Evolutionary conservation across 306 rosid genomes (phyloP).

Genomic region (Morella rubra): DNA sequence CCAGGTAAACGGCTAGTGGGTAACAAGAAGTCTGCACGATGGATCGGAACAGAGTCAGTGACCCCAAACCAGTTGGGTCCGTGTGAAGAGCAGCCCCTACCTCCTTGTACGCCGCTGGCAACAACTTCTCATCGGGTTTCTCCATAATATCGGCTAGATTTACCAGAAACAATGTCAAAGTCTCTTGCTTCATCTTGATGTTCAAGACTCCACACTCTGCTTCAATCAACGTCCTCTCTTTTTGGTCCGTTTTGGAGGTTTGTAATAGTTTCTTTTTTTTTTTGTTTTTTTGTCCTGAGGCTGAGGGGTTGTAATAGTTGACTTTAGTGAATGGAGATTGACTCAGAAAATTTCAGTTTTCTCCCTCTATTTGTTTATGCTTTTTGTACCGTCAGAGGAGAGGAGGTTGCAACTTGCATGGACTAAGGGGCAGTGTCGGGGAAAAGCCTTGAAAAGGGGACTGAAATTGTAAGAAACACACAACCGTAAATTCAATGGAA

Average conservation of each 20-base stretch:
- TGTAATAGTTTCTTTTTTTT: too few species aligned
- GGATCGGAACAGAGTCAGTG: constrained; percentile 69
- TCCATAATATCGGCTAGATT: constrained; percentile 71
- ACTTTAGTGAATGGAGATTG: not conserved
- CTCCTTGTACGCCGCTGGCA: constrained; percentile 77
- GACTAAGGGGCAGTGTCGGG: not conserved
- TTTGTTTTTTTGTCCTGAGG: too few species aligned
- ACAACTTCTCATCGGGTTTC: constrained; percentile 65
- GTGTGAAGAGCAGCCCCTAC: constrained; percentile 63
- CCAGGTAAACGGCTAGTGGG: constrained; percentile 70
- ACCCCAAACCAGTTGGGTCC: constrained; percentile 75
- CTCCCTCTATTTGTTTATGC: too few species aligned
- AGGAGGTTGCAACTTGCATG: too few species aligned
- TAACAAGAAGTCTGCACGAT: constrained; percentile 67
- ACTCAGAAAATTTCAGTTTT: too few species aligned
- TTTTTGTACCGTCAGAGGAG: too few species aligned
- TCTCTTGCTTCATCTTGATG: constrained; percentile 54
- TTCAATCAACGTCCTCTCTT: not conserved
- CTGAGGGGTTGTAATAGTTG: not conserved
- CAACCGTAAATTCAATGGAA: too few species aligned
- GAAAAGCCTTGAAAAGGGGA: too few species aligned
- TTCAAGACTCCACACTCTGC: not conserved
- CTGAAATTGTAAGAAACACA: too few species aligned
- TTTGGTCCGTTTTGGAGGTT: not conserved
- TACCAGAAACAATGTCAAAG: constrained; percentile 51